Evolutionary conservation across 306 rosid species (phyloP).

Genomic region (Castanopsis chinensis): DNA sequence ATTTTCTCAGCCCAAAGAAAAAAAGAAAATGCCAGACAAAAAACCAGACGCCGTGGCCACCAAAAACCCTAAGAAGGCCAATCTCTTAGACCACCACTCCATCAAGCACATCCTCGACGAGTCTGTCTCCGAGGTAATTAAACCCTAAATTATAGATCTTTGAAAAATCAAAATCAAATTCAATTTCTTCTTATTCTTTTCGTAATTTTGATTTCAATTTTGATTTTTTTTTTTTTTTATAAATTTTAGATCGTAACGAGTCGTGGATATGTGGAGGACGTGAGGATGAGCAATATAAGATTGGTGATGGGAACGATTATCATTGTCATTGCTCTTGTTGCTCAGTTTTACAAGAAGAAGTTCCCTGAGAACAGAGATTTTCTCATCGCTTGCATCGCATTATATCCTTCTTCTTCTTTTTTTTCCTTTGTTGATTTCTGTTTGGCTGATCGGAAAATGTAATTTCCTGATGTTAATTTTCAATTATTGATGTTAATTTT

Average conservation of each 20-base stretch:
- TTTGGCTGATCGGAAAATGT: conserved; percentile 10
- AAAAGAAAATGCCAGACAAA: conserved; percentile 23
- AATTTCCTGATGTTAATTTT: neutral
- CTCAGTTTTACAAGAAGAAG: conserved; percentile 93
- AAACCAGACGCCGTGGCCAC: conserved; percentile 29
- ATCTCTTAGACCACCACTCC: conserved; percentile 81
- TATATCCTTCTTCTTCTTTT: conserved; percentile 59
- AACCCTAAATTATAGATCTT: conserved; percentile 33
- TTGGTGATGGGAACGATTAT: conserved; percentile 64
- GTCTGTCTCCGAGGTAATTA: conserved; percentile 72
- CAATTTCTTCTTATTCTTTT: neutral
- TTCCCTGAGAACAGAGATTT: conserved; percentile 89
- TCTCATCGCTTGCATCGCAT: conserved; percentile 70
- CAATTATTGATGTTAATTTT: neutral
- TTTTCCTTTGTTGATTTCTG: neutral
- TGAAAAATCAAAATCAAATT: neutral
- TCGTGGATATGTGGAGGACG: conserved; percentile 83
- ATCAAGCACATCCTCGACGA: conserved; percentile 88
- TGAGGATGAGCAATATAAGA: conserved; percentile 79
- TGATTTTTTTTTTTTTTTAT: neutral
- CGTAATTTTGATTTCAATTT: neutral
- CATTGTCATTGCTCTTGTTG: conserved; percentile 76
- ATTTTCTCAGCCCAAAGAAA: too few species aligned
- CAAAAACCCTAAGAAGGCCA: conserved; percentile 73
- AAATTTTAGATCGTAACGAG: conserved; percentile 52